phyloP scores from a whole-genome alignment of 1,284 basidiomycete genomes.

The Boletus mariae region DNA sequence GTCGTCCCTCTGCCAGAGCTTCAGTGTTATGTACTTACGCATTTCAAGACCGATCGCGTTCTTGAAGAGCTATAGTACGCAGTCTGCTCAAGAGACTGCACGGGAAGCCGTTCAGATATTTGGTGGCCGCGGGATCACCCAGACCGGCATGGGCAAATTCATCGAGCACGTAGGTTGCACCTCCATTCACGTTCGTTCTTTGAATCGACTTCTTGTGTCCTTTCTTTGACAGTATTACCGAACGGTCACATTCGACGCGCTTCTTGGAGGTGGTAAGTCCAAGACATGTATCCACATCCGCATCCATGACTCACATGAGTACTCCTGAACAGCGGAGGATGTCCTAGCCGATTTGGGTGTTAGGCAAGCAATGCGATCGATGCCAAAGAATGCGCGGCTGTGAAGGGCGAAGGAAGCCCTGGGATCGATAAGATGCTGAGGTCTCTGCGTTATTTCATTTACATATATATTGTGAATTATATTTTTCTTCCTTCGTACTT shows the following conservation, averaged over 20 bases:
- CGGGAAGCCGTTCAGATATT: conserved; percentile 79
- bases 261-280: conserved; percentile 46
- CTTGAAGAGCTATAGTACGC: conserved; percentile 72
- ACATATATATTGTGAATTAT: background rate
- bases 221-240: conserved; percentile 45
- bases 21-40: conserved; percentile 1
- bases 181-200: background rate
- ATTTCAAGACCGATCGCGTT: conserved; percentile 67
- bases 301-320: conserved; percentile 2
- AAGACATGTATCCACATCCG: background rate
- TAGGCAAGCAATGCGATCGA: conserved; percentile 62
- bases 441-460: background rate
- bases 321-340: conserved; percentile 46
- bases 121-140: conserved; percentile 76
- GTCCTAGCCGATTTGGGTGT: conserved; percentile 63
- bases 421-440: background rate
- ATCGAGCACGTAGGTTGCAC: conserved; percentile 48
- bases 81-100: conserved; percentile 68
- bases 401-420: conserved; percentile 17
- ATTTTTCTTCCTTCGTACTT: background rate
- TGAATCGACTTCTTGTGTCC: background rate
- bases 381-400: conserved; percentile 49
- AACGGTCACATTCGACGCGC: conserved; percentile 51
- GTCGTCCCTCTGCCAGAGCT: background rate
- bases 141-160: conserved; percentile 54